Evolutionary conservation across 805 yeast genomes (phyloP).

Genomic region (Myxozyma neotropica): DNA sequence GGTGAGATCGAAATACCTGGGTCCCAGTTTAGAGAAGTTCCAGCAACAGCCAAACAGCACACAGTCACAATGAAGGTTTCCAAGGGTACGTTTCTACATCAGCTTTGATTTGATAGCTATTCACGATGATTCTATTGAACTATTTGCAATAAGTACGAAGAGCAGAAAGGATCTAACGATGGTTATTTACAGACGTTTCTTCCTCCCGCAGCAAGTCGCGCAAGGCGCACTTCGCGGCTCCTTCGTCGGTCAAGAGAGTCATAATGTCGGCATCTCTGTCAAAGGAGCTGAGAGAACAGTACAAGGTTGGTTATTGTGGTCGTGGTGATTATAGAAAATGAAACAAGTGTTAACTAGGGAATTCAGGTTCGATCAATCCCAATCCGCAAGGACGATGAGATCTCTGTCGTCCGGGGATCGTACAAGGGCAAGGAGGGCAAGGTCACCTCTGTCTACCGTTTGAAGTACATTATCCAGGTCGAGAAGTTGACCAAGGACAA

Average conservation of each 20-base stretch:
- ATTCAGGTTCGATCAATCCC: slow-evolving; percentile 78
- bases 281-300: slow-evolving; percentile 97
- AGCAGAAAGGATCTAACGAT: slow-evolving; percentile 12
- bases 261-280: slow-evolving; percentile 98
- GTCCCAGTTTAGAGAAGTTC: slow-evolving; percentile 9
- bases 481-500: slow-evolving; percentile 97
- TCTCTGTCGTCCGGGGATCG: slow-evolving; percentile 95
- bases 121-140: neutral
- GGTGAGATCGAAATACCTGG: slow-evolving; percentile 3
- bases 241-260: slow-evolving; percentile 92
- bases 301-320: slow-evolving; percentile 52
- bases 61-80: slow-evolving; percentile 31
- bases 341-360: neutral
- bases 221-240: slow-evolving; percentile 99
- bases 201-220: slow-evolving; percentile 99
- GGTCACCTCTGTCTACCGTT: slow-evolving; percentile 97
- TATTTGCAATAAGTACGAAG: too few relatives aligned
- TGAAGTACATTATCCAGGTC: slow-evolving; percentile 93
- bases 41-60: slow-evolving; percentile 10
- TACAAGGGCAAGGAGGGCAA: slow-evolving; percentile 99
- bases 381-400: slow-evolving; percentile 97
- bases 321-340: neutral
- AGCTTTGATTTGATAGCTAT: neutral
- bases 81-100: slow-evolving; percentile 18
- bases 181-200: slow-evolving; percentile 76